Conservation (phyloP, 2,329 filamentous ascomycete species). For the Amauroascus verrucosus region DNA sequence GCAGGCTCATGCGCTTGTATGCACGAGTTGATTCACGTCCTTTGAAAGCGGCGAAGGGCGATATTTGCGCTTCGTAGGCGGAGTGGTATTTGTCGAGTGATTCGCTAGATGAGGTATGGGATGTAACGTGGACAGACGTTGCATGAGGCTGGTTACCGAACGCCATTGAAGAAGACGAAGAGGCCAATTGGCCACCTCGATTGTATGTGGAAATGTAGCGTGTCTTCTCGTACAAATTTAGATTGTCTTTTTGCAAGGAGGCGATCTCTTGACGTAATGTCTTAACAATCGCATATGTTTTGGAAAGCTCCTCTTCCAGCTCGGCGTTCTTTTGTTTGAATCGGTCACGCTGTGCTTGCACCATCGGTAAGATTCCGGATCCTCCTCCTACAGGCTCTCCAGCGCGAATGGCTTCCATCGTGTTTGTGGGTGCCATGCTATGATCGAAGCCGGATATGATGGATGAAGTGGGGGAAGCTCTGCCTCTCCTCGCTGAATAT, state of each 20-base stretch:
- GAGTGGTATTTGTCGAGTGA: constrained; percentile 77
- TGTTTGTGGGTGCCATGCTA: constrained; percentile 41
- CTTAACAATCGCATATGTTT: constrained; percentile 69
- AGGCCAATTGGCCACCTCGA: constrained; percentile 47
- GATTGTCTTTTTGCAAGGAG: constrained; percentile 88
- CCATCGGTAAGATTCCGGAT: constrained; percentile 90
- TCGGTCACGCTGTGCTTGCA: constrained; percentile 91
- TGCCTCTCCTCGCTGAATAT: constrained; percentile 56
- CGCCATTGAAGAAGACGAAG: constrained; percentile 53
- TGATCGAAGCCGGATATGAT: constrained; percentile 97
- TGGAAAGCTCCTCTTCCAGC: constrained; percentile 80
- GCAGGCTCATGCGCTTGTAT: constrained; percentile 84
- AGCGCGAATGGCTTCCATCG: constrained; percentile 50
- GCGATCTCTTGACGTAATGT: constrained; percentile 83
- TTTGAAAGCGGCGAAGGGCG: constrained; percentile 88
- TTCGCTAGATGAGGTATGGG: constrained; percentile 51
- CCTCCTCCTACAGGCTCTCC: constrained; percentile 63
- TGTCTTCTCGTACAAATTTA: constrained; percentile 94
- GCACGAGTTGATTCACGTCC: constrained; percentile 86
- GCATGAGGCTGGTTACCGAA: constrained; percentile 60
- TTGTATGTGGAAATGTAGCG: constrained; percentile 92
- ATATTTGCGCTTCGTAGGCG: constrained; percentile 90
- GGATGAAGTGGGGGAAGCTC: constrained; percentile 83
- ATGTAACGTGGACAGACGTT: constrained; percentile 54
- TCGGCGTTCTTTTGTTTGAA: constrained; percentile 95